Conservation (phyloP, 192 early-diverging fungal genomes). For the Mortierella alpina region DNA sequence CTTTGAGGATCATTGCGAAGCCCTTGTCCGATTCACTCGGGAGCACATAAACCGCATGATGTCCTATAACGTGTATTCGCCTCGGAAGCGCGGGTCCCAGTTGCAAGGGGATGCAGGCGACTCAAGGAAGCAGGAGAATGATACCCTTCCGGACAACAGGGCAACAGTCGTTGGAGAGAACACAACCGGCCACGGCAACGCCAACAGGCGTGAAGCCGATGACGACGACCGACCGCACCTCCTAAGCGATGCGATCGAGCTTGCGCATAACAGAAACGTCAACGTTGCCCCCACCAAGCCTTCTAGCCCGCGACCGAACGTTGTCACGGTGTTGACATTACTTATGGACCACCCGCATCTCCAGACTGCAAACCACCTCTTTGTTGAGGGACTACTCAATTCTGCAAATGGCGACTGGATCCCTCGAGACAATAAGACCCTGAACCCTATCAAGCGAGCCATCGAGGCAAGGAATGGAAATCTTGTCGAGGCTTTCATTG, state of each 20-base stretch:
- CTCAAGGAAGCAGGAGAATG: background rate
- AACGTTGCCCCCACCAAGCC: background rate
- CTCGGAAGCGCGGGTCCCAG: background rate
- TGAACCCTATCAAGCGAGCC: constrained; percentile 44
- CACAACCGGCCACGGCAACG: constrained; percentile 20
- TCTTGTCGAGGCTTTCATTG: constrained; percentile 36
- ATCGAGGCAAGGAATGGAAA: constrained; percentile 37
- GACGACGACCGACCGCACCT: constrained; percentile 5
- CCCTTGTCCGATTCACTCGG: constrained; percentile 42
- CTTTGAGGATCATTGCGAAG: constrained; percentile 44
- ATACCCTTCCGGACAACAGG: background rate
- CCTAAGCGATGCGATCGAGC: background rate
- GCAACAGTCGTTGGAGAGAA: background rate
- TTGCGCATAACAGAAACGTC: background rate
- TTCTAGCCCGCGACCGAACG: background rate
- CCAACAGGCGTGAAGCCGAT: constrained; percentile 18
- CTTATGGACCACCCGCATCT: constrained; percentile 34
- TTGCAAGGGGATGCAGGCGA: background rate
- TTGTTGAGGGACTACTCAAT: constrained; percentile 41
- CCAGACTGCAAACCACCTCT: constrained; percentile 23
- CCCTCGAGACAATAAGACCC: constrained; percentile 30
- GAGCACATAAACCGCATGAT: constrained; percentile 53
- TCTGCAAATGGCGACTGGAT: constrained; percentile 46
- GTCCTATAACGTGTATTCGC: constrained; percentile 18
- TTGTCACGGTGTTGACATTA: constrained; percentile 36